Conservation (phyloP, 2,329 filamentous ascomycete genomes). For the Cladosporium sp. region DNA sequence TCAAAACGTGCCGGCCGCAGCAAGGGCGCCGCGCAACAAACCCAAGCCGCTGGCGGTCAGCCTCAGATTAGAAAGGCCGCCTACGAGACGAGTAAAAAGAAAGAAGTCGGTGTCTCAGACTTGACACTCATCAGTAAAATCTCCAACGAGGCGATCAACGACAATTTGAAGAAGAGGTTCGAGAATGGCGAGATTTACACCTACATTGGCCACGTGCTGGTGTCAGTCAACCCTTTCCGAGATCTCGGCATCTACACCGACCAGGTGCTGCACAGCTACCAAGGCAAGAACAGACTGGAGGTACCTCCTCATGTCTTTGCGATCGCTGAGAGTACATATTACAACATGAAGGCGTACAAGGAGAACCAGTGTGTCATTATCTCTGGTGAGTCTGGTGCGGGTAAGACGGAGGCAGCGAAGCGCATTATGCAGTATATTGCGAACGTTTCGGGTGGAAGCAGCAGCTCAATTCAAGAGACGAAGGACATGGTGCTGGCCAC, state of each 20-base stretch:
- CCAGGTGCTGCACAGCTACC: slow-evolving; percentile 86
- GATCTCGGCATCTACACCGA: slow-evolving; percentile 97
- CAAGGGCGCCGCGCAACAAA: slow-evolving; percentile 50
- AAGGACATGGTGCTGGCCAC: slow-evolving; percentile 99
- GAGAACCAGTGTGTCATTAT: slow-evolving; percentile 99
- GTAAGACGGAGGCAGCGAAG: slow-evolving; percentile 98
- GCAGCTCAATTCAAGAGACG: slow-evolving; percentile 88
- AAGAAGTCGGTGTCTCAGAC: slow-evolving; percentile 97
- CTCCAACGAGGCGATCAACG: slow-evolving; percentile 98
- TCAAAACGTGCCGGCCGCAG: slow-evolving; percentile 61
- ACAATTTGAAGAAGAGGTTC: slow-evolving; percentile 97
- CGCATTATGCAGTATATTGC: slow-evolving; percentile 99
- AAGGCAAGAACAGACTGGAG: slow-evolving; percentile 94
- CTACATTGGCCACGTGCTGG: slow-evolving; percentile 98
- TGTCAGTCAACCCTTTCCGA: slow-evolving; percentile 97
- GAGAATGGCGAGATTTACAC: slow-evolving; percentile 98
- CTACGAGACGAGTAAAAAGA: slow-evolving; percentile 97
- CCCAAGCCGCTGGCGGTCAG: slow-evolving; percentile 46
- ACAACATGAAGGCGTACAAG: slow-evolving; percentile 99
- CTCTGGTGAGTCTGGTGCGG: slow-evolving; percentile 94
- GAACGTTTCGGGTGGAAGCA: slow-evolving; percentile 82
- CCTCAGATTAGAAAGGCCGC: slow-evolving; percentile 90
- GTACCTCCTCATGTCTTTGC: slow-evolving; percentile 87
- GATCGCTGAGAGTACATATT: slow-evolving; percentile 93
- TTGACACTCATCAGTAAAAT: slow-evolving; percentile 97